Percentiles rank a stretch among this genome's conserved stretches.
These are phyloP conservation scores for Sideroxylon spinosum DNA, from an alignment of 179 eudicot species.

Conservation along the genomic window DNA sequence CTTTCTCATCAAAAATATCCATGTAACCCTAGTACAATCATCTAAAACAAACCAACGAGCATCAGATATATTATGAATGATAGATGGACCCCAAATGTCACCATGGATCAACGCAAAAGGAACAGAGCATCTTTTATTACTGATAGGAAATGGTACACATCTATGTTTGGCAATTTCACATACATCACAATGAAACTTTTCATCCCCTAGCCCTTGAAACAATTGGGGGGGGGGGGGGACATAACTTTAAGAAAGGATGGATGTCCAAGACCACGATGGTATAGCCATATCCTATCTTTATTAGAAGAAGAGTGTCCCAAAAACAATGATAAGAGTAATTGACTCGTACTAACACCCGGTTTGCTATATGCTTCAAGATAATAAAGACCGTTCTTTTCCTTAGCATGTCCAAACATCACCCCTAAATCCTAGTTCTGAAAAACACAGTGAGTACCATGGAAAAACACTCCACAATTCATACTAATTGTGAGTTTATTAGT, in stretches of 20 bases:
- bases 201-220: background rate
- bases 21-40: conserved; percentile 1
- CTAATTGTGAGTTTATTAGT: too few relatives aligned
- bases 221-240: background rate
- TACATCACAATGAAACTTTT: background rate
- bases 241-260: background rate
- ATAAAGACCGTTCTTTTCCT: too few relatives aligned
- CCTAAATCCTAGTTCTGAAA: too few relatives aligned
- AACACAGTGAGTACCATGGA: too few relatives aligned
- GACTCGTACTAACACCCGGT: too few relatives aligned
- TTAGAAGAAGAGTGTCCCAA: background rate
- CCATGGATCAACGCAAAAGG: background rate
- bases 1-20: background rate
- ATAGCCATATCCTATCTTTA: background rate
- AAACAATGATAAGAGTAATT: too few relatives aligned
- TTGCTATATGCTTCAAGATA: too few relatives aligned
- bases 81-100: conserved; percentile 3
- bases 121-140: background rate
- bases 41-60: background rate
- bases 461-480: too few relatives aligned
- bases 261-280: background rate
- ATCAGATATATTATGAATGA: background rate
- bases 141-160: background rate
- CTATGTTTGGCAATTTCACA: conserved; percentile 1
- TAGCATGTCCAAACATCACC: too few relatives aligned